These are phyloP conservation scores for Helianthus annuus DNA, from an alignment of 129 eudicot genomes.

Conservation along the genomic window DNA sequence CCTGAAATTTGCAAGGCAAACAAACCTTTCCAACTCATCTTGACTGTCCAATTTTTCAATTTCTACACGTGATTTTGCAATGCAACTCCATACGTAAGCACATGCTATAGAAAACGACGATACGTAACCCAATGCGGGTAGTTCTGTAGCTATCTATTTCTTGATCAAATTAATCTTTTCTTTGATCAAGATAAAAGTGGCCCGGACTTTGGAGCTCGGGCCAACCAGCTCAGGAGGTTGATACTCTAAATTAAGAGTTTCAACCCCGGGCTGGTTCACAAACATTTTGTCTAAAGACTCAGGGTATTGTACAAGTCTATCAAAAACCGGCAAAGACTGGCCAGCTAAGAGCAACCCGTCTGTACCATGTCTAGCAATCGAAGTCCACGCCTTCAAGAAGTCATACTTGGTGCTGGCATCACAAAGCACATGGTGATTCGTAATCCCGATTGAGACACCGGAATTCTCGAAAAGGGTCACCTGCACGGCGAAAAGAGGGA, in stretches of 20 bases:
- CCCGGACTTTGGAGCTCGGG: conserved; percentile 28
- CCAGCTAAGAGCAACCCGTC: conserved; percentile 6
- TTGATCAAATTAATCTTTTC: conserved; percentile 31
- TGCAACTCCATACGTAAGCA: neutral
- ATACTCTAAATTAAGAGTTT: neutral
- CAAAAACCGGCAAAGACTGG: conserved; percentile 20
- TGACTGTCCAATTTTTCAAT: neutral
- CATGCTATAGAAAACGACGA: neutral
- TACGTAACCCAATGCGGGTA: neutral
- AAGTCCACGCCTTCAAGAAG: conserved; percentile 49
- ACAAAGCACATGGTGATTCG: conserved; percentile 41
- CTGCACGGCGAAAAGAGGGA: conserved; percentile 42
- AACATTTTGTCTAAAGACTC: conserved; percentile 13
- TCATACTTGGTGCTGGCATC: conserved; percentile 38
- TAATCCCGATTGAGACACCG: conserved; percentile 47
- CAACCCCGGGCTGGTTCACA: conserved; percentile 15
- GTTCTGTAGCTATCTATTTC: conserved; percentile 3
- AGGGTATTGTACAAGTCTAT: conserved; percentile 39
- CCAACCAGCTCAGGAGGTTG: conserved; percentile 1
- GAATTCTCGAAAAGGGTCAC: conserved; percentile 41
- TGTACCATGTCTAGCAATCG: conserved; percentile 24
- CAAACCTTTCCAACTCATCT: neutral
- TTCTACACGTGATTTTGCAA: neutral
- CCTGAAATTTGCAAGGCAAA: neutral
- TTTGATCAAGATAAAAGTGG: conserved; percentile 31